These are phyloP conservation scores for Rhodocollybia butyracea DNA, from an alignment of 768 basidiomycete species.

Conservation along the genomic window DNA sequence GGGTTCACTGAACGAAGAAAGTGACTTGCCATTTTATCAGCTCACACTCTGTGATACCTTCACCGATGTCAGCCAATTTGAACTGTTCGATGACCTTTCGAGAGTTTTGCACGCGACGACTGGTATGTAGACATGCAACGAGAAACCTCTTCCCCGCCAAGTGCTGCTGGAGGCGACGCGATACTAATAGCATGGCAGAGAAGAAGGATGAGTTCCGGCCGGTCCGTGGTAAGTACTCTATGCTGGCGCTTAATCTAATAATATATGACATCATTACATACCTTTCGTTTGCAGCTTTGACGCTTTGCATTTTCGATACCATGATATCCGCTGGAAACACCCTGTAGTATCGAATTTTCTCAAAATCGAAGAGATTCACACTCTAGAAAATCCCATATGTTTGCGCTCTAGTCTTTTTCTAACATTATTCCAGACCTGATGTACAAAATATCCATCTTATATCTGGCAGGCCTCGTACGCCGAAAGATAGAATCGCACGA, in stretches of 20 bases:
- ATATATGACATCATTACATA: too few species aligned
- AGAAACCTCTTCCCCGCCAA: slow-evolving; percentile 5
- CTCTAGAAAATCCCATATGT: too few species aligned
- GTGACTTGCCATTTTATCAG: slow-evolving; percentile 75
- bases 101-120: not conserved
- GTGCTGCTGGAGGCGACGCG: not conserved
- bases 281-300: too few species aligned
- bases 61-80: slow-evolving; percentile 84
- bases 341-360: too few species aligned
- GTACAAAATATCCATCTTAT: too few species aligned
- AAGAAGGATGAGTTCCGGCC: slow-evolving; percentile 11
- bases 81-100: slow-evolving; percentile 50
- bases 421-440: too few species aligned
- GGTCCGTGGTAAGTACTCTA: not conserved
- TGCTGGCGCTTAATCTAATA: not conserved
- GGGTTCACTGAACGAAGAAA: not conserved
- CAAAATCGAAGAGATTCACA: too few species aligned
- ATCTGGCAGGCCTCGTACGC: too few species aligned
- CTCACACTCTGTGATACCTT: slow-evolving; percentile 90
- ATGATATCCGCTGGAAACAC: too few species aligned
- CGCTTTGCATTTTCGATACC: too few species aligned
- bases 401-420: too few species aligned
- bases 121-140: slow-evolving; percentile 6
- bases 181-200: slow-evolving; percentile 13
- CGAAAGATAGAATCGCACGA: too few species aligned